Evolutionary conservation across 768 basidiomycete species (phyloP).

Genomic region (Tylopilus intermedius): DNA sequence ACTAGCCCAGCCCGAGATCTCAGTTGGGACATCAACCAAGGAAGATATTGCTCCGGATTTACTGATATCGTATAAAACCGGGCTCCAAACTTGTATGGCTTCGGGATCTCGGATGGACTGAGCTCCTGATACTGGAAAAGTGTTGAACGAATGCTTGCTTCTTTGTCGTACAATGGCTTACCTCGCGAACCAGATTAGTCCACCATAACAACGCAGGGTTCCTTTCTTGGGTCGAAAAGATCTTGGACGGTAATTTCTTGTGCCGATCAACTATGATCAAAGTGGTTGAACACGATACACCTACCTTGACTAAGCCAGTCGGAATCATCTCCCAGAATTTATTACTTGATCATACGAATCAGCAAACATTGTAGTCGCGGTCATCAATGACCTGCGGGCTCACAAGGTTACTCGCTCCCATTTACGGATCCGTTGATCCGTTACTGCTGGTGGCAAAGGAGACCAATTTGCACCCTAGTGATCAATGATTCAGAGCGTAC

Average conservation of each 20-base stretch:
- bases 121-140: conserved; percentile 32
- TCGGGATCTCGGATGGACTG: conserved; percentile 32
- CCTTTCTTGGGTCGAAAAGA: conserved; percentile 25
- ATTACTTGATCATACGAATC: conserved; percentile 28
- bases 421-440: conserved; percentile 29
- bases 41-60: conserved; percentile 48
- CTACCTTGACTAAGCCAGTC: conserved; percentile 37
- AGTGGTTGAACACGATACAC: neutral
- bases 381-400: conserved; percentile 9
- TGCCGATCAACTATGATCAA: conserved; percentile 2
- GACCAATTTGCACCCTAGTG: conserved; percentile 45
- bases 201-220: conserved; percentile 34
- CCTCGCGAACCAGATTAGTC: conserved; percentile 36
- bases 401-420: conserved; percentile 44
- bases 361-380: neutral
- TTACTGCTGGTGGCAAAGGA: conserved; percentile 35
- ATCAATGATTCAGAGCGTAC: neutral
- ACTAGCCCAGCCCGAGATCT: conserved; percentile 32
- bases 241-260: conserved; percentile 36
- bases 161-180: conserved; percentile 18
- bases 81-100: conserved; percentile 34
- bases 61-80: conserved; percentile 44
- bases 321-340: conserved; percentile 47
- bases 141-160: neutral
- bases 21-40: conserved; percentile 42